Evolutionary conservation across 1,139 yeast species (phyloP).

Genomic region (Yamadazyma blattariae): DNA sequence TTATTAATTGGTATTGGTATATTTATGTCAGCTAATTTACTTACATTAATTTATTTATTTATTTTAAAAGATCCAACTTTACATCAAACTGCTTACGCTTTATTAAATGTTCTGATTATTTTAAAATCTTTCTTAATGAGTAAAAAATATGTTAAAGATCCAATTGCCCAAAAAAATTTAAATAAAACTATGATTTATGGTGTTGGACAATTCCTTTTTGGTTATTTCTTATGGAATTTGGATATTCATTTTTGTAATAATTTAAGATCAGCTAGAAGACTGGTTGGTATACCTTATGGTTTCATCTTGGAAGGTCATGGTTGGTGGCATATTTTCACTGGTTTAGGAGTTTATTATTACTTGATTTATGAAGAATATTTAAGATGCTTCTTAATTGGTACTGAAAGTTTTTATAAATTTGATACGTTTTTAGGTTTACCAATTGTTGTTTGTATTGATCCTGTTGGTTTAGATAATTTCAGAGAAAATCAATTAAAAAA

Average conservation of each 20-base stretch:
- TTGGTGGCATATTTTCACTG: constrained; percentile 96
- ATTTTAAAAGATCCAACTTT: constrained; percentile 69
- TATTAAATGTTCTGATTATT: constrained; percentile 62
- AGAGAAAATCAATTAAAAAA: constrained; percentile 4
- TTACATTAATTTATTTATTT: constrained; percentile 66
- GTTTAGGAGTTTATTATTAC: constrained; percentile 59
- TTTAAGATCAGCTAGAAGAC: constrained; percentile 62
- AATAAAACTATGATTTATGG: constrained; percentile 58
- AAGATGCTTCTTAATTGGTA: constrained; percentile 57
- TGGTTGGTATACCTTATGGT: constrained; percentile 82
- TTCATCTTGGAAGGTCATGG: constrained; percentile 89
- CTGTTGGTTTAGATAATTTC: constrained; percentile 25
- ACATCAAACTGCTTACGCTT: constrained; percentile 78
- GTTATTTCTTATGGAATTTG: constrained; percentile 80
- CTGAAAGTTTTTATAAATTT: constrained; percentile 48
- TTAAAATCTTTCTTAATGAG: constrained; percentile 53
- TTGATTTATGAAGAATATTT: constrained; percentile 72
- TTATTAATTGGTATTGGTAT: constrained; percentile 54
- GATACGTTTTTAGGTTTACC: constrained; percentile 50
- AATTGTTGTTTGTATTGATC: constrained; percentile 28
- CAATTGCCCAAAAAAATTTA: constrained; percentile 44
- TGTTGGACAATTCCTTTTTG: constrained; percentile 60
- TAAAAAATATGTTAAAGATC: constrained; percentile 47
- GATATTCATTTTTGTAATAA: constrained; percentile 78
- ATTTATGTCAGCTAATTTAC: constrained; percentile 49